A percentile compares a stretch with the other conserved stretches of the same genome.
Conservation (phyloP, 352 stramenopile genomes). For the Ophiocytium majus region DNA sequence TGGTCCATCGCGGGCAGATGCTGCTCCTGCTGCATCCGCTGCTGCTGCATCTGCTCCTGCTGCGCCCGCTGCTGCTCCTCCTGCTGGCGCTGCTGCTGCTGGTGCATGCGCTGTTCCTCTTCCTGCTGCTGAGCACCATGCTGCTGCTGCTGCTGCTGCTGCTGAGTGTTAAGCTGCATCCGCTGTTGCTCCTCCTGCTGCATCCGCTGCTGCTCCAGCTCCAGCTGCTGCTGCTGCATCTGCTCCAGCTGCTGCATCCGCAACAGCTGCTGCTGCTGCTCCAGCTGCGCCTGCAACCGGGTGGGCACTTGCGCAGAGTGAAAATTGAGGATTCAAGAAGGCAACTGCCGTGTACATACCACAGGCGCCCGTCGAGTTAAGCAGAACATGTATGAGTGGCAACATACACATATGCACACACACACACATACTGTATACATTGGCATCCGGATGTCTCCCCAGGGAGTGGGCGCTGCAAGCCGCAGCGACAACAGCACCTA, state of each 20-base stretch:
- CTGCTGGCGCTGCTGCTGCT: not conserved
- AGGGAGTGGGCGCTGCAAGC: no score
- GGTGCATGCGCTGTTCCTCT: not conserved
- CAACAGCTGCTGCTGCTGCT: not conserved
- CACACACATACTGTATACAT: no score
- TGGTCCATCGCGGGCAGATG: not conserved
- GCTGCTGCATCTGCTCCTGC: not conserved
- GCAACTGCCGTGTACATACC: no score
- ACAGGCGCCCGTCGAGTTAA: no score
- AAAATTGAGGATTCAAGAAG: no score
- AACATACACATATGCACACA: no score
- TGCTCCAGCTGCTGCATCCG: not conserved
- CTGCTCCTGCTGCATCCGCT: not conserved
- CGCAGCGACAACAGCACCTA: no score
- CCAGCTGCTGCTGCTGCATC: not conserved
- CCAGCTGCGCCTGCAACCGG: not conserved
- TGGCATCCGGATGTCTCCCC: no score
- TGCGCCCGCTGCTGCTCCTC: not conserved
- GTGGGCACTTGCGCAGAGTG: no score
- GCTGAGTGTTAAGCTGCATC: not conserved
- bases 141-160: slow-evolving; percentile 24
- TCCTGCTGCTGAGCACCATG: slow-evolving; percentile 24
- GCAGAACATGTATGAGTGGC: no score
- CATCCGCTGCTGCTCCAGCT: not conserved
- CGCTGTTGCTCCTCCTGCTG: not conserved